Conservation (phyloP, 2,329 filamentous ascomycete genomes). For the Aspergillus tamarii region DNA sequence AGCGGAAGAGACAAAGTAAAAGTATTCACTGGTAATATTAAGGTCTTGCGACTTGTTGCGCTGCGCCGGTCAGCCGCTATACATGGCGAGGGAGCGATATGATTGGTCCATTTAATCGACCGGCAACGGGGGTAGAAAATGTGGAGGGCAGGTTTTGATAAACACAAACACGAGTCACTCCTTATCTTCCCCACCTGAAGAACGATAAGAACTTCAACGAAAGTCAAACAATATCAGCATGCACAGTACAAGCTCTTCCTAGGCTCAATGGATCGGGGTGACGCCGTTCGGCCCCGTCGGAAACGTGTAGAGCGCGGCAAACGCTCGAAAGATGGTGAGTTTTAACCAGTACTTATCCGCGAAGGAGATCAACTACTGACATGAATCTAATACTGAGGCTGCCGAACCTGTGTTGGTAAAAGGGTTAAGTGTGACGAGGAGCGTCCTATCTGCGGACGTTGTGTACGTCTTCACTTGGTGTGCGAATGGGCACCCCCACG, state of each 20-base stretch:
- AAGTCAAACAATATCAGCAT: not conserved
- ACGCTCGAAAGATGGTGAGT: slow-evolving; percentile 15
- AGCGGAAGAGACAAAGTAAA: no score
- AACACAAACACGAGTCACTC: not conserved
- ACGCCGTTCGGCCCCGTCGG: slow-evolving; percentile 6
- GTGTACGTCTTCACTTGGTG: slow-evolving; percentile 8
- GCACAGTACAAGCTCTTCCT: not conserved
- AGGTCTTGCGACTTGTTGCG: not conserved
- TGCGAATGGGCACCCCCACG: slow-evolving; percentile 15
- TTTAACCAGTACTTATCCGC: not conserved
- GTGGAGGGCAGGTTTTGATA: not conserved
- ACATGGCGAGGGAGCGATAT: not conserved
- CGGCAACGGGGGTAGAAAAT: not conserved
- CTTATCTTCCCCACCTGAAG: not conserved
- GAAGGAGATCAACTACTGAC: not conserved
- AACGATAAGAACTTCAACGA: not conserved
- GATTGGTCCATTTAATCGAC: slow-evolving; percentile 17
- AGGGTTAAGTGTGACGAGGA: slow-evolving; percentile 17
- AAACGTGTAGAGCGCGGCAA: slow-evolving; percentile 12
- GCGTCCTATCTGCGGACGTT: slow-evolving; percentile 12
- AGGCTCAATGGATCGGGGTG: not conserved
- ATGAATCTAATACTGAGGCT: not conserved
- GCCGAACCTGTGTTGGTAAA: slow-evolving; percentile 14
- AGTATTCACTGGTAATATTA: no score
- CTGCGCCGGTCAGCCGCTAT: not conserved